Evolutionary conservation across 2,329 filamentous ascomycete species (phyloP).

Genomic region (Aspergillus japonicus): DNA sequence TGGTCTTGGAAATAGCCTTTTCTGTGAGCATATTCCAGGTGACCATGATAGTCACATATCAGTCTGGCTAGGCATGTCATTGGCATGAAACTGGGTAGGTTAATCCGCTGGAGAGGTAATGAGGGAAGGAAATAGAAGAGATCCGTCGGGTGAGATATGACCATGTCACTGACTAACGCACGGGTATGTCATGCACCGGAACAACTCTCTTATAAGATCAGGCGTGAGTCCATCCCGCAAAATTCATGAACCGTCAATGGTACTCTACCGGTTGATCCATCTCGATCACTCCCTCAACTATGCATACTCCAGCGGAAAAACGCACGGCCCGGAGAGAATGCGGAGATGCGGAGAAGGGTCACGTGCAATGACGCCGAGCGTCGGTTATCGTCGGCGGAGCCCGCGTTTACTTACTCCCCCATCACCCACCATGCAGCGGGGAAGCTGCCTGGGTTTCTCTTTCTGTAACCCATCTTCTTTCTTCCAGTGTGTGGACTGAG

Average conservation of each 20-base stretch:
- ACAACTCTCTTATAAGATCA: too few relatives aligned
- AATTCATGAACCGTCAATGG: neutral
- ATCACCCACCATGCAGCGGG: slow-evolving; percentile 9
- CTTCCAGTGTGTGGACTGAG: slow-evolving; percentile 1
- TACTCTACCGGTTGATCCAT: neutral
- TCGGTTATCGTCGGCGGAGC: slow-evolving; percentile 26
- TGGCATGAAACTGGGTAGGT: too few relatives aligned
- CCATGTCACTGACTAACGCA: too few relatives aligned
- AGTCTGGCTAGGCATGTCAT: too few relatives aligned
- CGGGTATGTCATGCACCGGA: too few relatives aligned
- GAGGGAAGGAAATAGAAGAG: too few relatives aligned
- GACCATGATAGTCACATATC: too few relatives aligned
- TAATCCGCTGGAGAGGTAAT: too few relatives aligned
- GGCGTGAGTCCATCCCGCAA: too few relatives aligned
- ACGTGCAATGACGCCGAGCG: slow-evolving; percentile 23
- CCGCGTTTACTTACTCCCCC: slow-evolving; percentile 3
- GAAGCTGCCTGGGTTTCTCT: slow-evolving; percentile 3
- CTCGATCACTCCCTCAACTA: neutral
- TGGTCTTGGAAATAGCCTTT: too few relatives aligned
- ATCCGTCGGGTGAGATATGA: too few relatives aligned
- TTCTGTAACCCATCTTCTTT: slow-evolving; percentile 1
- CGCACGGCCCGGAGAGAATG: slow-evolving; percentile 1
- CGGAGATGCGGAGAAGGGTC: slow-evolving; percentile 23
- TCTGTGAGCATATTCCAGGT: too few relatives aligned
- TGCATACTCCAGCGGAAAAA: slow-evolving; percentile 6